phyloP scores from a whole-genome alignment of 441 rosid species.

The Pelargonium citronellum region DNA sequence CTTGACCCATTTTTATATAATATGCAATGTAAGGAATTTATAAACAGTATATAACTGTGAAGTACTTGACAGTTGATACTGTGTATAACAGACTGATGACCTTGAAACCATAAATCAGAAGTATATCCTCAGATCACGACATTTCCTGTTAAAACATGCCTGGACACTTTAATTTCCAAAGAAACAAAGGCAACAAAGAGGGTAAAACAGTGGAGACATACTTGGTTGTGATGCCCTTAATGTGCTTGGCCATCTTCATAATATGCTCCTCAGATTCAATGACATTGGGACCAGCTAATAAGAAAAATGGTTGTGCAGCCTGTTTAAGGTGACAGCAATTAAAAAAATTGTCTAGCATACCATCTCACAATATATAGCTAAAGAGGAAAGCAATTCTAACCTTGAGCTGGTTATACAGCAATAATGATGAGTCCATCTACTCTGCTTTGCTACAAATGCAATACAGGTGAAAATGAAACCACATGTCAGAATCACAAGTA shows the following conservation, averaged over 20 bases:
- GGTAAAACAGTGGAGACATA: conserved; percentile 23
- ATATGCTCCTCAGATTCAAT: conserved; percentile 87
- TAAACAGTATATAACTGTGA: too few relatives aligned
- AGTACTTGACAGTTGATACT: too few relatives aligned
- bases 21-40: too few relatives aligned
- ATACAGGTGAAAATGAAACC: background rate
- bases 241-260: conserved; percentile 60
- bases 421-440: conserved; percentile 43
- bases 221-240: conserved; percentile 61
- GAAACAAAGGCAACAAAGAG: background rate
- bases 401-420: conserved; percentile 57
- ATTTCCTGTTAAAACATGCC: background rate
- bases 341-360: conserved; percentile 6
- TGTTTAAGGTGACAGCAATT: conserved; percentile 21
- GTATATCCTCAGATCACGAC: background rate
- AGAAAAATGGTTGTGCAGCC: conserved; percentile 75
- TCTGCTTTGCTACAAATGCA: conserved; percentile 2
- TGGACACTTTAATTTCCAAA: background rate
- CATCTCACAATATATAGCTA: conserved; percentile 6
- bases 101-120: background rate
- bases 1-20: too few relatives aligned
- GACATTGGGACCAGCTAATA: conserved; percentile 87
- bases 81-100: background rate
- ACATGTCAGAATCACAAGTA: background rate
- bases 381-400: conserved; percentile 24